A percentile compares a stretch with the other conserved stretches of the same genome.
These are phyloP conservation scores for Paralagenidium karlingii DNA, from an alignment of 352 stramenopile genomes.

Conservation along the genomic window DNA sequence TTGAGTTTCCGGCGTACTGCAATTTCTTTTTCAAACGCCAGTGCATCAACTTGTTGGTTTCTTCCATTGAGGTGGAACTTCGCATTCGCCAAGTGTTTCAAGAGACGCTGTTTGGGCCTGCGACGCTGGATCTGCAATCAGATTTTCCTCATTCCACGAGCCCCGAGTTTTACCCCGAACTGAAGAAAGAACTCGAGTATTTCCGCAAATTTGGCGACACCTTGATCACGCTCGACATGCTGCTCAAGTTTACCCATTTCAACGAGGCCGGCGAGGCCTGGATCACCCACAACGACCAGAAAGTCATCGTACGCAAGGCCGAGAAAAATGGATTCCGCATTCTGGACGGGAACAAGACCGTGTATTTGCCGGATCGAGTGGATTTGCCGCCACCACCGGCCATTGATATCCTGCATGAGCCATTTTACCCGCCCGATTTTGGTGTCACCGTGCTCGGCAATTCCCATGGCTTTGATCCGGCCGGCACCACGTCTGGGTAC, in stretches of 20 bases:
- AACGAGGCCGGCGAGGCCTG: slow-evolving; percentile 41
- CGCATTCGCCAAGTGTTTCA: slow-evolving; percentile 82
- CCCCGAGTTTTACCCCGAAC: slow-evolving; percentile 41
- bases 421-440: slow-evolving; percentile 91
- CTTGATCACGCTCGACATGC: slow-evolving; percentile 79
- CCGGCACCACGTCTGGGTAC: slow-evolving; percentile 90
- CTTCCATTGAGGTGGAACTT: slow-evolving; percentile 56
- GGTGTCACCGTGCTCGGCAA: slow-evolving; percentile 92
- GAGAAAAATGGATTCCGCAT: slow-evolving; percentile 44
- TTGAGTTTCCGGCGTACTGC: slow-evolving; percentile 96
- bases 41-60: slow-evolving; percentile 79
- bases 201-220: slow-evolving; percentile 86
- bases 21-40: slow-evolving; percentile 93
- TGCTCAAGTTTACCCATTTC: slow-evolving; percentile 84
- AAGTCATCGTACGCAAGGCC: slow-evolving; percentile 58
- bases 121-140: slow-evolving; percentile 45
- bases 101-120: slow-evolving; percentile 79
- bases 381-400: slow-evolving; percentile 29
- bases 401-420: slow-evolving; percentile 23
- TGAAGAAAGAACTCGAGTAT: slow-evolving; percentile 79
- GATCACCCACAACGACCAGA: slow-evolving; percentile 39
- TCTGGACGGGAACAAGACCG: slow-evolving; percentile 39
- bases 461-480: slow-evolving; percentile 93
- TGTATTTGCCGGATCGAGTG: slow-evolving; percentile 40
- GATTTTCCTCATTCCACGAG: slow-evolving; percentile 66